These are phyloP conservation scores for Termitomyces sp. DNA, from an alignment of 768 basidiomycete genomes.

Conservation along the genomic window DNA sequence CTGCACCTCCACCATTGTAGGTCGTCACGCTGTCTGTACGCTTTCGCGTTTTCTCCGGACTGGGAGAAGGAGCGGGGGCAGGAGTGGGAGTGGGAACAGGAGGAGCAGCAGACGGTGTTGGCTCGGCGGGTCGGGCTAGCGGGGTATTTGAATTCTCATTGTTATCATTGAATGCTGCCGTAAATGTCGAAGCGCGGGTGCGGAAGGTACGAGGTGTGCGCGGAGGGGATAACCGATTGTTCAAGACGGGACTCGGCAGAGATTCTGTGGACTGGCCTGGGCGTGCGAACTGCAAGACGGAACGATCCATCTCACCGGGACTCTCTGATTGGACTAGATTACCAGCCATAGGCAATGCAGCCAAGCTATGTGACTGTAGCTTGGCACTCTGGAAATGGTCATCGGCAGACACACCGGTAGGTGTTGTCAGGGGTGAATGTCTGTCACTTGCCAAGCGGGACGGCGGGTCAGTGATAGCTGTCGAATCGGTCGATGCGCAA, in stretches of 20 bases:
- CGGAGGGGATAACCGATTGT: conserved; percentile 36
- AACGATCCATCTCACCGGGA: conserved; percentile 63
- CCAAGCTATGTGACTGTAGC: conserved; percentile 27
- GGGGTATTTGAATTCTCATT: conserved; percentile 3
- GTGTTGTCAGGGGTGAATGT: conserved; percentile 22
- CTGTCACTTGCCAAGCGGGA: conserved; percentile 37
- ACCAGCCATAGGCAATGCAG: conserved; percentile 30
- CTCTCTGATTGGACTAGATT: conserved; percentile 32
- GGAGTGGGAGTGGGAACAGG: not conserved
- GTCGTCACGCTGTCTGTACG: conserved; percentile 58
- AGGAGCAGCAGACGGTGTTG: conserved; percentile 2
- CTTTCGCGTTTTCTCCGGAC: conserved; percentile 15
- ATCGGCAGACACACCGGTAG: conserved; percentile 21
- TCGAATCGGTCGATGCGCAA: conserved; percentile 40
- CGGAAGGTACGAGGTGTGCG: conserved; percentile 10
- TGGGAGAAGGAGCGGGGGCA: not conserved
- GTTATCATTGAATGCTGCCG: conserved; percentile 8
- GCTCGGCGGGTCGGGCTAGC: conserved; percentile 12
- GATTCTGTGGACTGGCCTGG: conserved; percentile 77
- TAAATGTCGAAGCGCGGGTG: conserved; percentile 12
- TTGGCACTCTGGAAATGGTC: conserved; percentile 16
- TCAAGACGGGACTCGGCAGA: conserved; percentile 33
- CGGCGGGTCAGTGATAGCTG: conserved; percentile 46
- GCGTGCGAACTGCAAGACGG: conserved; percentile 72
- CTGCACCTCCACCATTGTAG: conserved; percentile 72